Evolutionary conservation across 2,329 filamentous ascomycete species (phyloP).

Genomic region (Aspergillus thermomutatus): DNA sequence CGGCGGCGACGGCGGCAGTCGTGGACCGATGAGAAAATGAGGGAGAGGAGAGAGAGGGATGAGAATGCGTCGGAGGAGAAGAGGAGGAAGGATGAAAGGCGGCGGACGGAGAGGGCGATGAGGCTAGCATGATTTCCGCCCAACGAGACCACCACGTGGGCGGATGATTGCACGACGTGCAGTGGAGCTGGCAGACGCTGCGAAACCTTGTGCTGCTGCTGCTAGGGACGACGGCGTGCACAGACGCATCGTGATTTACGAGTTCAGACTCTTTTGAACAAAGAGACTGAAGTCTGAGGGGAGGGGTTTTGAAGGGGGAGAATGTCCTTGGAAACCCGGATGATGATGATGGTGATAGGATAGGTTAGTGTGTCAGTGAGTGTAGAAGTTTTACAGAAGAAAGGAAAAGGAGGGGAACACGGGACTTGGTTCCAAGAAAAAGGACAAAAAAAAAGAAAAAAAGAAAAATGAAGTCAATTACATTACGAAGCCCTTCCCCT

Average conservation of each 20-base stretch:
- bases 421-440: not conserved
- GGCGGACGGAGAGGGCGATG: constrained; percentile 40
- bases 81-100: constrained; percentile 33
- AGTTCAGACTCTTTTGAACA: constrained; percentile 11
- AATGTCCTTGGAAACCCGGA: not conserved
- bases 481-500: not conserved
- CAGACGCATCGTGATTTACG: constrained; percentile 27
- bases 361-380: not conserved
- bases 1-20: constrained; percentile 7
- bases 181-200: constrained; percentile 25
- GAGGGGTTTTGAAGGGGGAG: not conserved
- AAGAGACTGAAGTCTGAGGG: constrained; percentile 7
- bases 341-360: not conserved
- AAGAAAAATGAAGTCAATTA: not conserved
- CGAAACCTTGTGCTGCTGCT: constrained; percentile 25
- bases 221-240: constrained; percentile 19
- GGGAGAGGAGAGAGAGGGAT: constrained; percentile 15
- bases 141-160: constrained; percentile 36
- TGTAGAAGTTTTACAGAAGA: not conserved
- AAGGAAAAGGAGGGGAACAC: not conserved
- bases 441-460: not conserved
- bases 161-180: constrained; percentile 33
- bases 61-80: constrained; percentile 19
- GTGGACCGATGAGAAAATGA: constrained; percentile 13
- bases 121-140: constrained; percentile 36